Percentiles rank a stretch among this genome's conserved stretches.
phyloP scores from a whole-genome alignment of 805 yeast genomes.

The Clavispora fructus region DNA sequence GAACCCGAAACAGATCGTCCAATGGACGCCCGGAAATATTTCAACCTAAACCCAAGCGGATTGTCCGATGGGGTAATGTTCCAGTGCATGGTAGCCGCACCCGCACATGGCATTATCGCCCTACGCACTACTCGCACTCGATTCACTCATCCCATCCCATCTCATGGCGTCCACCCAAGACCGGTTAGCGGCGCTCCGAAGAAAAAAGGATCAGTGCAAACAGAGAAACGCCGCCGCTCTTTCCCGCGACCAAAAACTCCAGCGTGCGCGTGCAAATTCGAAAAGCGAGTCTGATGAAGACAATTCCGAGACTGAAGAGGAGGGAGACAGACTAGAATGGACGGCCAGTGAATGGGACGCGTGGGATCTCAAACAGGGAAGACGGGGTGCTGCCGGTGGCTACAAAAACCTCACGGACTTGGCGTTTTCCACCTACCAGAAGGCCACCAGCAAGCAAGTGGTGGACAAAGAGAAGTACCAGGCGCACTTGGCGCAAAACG shows the following conservation, averaged over 20 bases:
- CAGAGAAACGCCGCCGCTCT: neutral
- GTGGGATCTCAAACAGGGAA: slow-evolving; percentile 46
- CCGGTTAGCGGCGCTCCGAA: slow-evolving; percentile 1
- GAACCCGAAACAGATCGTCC: too few species aligned
- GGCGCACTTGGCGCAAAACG: slow-evolving; percentile 23
- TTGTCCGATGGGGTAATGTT: too few species aligned
- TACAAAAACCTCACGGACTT: slow-evolving; percentile 48
- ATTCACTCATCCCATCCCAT: neutral
- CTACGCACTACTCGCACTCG: too few species aligned
- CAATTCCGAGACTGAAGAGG: neutral
- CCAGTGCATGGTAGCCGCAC: too few species aligned
- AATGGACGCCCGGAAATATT: too few species aligned
- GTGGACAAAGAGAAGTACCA: slow-evolving; percentile 40
- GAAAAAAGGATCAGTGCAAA: slow-evolving; percentile 1
- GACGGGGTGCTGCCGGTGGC: slow-evolving; percentile 24
- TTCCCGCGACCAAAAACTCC: neutral
- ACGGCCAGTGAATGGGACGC: slow-evolving; percentile 60
- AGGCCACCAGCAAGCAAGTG: slow-evolving; percentile 38
- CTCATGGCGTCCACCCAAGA: neutral
- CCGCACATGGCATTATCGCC: too few species aligned
- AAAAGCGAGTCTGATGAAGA: neutral
- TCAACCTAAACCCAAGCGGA: too few species aligned
- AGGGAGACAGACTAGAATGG: slow-evolving; percentile 14
- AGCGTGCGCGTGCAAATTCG: neutral
- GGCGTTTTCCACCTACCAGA: slow-evolving; percentile 58